Conservation (phyloP, 176 grass and related monocot species). For the Hsuehochloa calcarea region DNA sequence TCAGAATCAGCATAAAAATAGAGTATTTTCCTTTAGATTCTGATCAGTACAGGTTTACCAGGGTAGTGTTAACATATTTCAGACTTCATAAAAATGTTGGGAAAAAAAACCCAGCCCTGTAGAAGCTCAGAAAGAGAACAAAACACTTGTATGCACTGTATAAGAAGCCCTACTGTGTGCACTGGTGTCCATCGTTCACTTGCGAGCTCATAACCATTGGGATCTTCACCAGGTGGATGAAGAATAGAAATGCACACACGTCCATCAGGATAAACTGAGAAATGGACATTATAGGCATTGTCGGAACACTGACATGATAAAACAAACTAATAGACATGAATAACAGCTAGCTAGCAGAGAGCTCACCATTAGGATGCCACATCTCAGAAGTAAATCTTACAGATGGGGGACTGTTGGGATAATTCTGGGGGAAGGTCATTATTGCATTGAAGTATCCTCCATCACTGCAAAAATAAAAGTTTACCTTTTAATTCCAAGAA, state of each 20-base stretch:
- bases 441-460: conserved; percentile 90
- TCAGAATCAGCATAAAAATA: background rate
- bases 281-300: conserved; percentile 16
- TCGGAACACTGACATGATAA: conserved; percentile 9
- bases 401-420: conserved; percentile 88
- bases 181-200: conserved; percentile 91
- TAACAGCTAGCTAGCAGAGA: background rate
- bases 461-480: conserved; percentile 55
- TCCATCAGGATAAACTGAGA: conserved; percentile 80
- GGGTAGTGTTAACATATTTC: conserved; percentile 9
- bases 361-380: conserved; percentile 94
- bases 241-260: conserved; percentile 95
- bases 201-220: conserved; percentile 92
- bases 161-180: conserved; percentile 63
- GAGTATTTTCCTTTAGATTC: background rate
- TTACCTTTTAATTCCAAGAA: conserved; percentile 6
- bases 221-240: conserved; percentile 93
- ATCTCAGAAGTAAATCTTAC: conserved; percentile 96
- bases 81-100: background rate
- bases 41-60: background rate
- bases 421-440: conserved; percentile 84
- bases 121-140: background rate
- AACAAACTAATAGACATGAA: background rate
- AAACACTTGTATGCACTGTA: conserved; percentile 3
- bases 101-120: background rate